Percentiles rank a stretch among this genome's conserved stretches.
Conservation (phyloP, 306 rosid genomes). For the Inga leiocalycina region DNA sequence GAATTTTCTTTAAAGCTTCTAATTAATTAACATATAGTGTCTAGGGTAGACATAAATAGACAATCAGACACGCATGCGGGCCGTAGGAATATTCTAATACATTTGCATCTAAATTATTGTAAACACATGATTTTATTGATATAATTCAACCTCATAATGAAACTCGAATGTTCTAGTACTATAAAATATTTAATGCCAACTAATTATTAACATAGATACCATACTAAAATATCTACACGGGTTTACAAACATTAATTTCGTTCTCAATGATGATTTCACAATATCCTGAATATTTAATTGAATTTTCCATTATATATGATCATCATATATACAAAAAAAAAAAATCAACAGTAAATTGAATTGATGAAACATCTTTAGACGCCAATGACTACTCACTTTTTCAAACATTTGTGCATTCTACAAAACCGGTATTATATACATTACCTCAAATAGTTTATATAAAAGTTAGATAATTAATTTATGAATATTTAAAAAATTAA, state of each 20-base stretch:
- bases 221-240: neutral
- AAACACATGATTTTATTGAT: neutral
- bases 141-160: slow-evolving; percentile 8
- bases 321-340: neutral
- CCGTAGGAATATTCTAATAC: neutral
- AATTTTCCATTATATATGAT: slow-evolving; percentile 5
- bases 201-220: neutral
- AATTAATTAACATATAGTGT: too few species aligned
- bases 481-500: too few species aligned
- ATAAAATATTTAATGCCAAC: neutral
- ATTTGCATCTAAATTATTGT: neutral
- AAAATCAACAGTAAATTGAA: slow-evolving; percentile 29
- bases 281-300: slow-evolving; percentile 11
- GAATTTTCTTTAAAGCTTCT: too few species aligned
- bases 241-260: neutral
- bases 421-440: neutral
- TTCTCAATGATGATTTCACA: slow-evolving; percentile 33
- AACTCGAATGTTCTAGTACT: neutral
- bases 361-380: slow-evolving; percentile 32
- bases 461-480: too few species aligned
- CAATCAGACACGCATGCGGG: neutral
- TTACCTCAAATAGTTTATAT: too few species aligned
- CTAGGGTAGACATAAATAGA: neutral
- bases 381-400: slow-evolving; percentile 19
- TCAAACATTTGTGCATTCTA: slow-evolving; percentile 17